phyloP scores from a whole-genome alignment of 768 basidiomycete species.

The Rickenella mellea region DNA sequence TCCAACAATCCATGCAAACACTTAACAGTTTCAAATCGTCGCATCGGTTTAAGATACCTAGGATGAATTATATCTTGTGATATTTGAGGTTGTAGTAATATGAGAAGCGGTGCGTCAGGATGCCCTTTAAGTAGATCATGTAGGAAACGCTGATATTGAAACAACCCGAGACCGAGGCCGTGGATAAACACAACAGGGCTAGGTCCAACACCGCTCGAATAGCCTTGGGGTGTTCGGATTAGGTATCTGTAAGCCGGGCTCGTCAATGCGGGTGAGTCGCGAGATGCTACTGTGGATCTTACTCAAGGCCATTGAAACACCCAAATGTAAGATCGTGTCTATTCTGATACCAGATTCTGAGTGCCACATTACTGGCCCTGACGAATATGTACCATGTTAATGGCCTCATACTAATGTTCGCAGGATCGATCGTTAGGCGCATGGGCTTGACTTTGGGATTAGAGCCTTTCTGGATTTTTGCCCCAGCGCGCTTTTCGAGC shows the following conservation, averaged over 20 bases:
- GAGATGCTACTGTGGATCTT: slow-evolving; percentile 14
- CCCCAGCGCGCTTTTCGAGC: slow-evolving; percentile 66
- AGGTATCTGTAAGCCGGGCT: slow-evolving; percentile 45
- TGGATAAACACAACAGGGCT: slow-evolving; percentile 80
- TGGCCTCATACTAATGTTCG: slow-evolving; percentile 63
- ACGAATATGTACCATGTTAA: slow-evolving; percentile 51
- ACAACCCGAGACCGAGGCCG: slow-evolving; percentile 77
- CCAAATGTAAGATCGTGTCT: slow-evolving; percentile 34
- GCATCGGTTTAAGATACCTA: slow-evolving; percentile 60
- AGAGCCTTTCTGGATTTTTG: slow-evolving; percentile 49
- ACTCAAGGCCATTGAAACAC: slow-evolving; percentile 63
- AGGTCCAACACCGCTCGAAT: slow-evolving; percentile 47
- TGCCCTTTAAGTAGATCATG: slow-evolving; percentile 44
- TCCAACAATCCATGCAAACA: slow-evolving; percentile 47
- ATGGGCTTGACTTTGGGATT: slow-evolving; percentile 42
- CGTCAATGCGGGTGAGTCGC: neutral
- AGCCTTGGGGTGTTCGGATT: slow-evolving; percentile 56
- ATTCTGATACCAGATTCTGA: slow-evolving; percentile 35
- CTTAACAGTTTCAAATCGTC: slow-evolving; percentile 47
- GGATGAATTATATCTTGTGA: slow-evolving; percentile 80
- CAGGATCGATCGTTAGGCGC: slow-evolving; percentile 69
- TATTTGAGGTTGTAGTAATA: slow-evolving; percentile 78
- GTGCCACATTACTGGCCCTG: slow-evolving; percentile 33
- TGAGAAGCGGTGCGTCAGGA: slow-evolving; percentile 62
- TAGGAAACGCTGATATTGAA: slow-evolving; percentile 61